Evolutionary conservation across 495 filamentous ascomycete genomes (phyloP), one percentile per base, ranked within the genome.

Genomic region (Filosporella fistucella): DNA sequence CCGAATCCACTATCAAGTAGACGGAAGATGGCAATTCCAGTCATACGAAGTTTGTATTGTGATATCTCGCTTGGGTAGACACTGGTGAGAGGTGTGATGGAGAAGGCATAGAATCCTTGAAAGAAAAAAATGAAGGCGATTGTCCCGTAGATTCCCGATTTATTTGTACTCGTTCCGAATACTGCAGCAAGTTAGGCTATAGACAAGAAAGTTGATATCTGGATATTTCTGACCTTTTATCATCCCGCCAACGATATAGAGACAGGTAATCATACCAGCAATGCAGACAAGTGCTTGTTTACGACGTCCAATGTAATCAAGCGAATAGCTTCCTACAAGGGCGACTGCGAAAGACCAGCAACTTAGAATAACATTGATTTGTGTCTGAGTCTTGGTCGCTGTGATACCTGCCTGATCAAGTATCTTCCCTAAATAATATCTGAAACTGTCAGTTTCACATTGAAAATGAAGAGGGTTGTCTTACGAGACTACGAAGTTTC

Each of bases 281-380:
- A 63, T 55, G n/a, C 60, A 61, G 9, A 66, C 45, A 8, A 69
- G 45, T 1, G 62, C 66, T 16, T 80, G 67, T 2, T 65, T 67
- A 0, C 80, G 74, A 25, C 82, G 78, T 21, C 85, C 80, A 45
- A 86, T 67, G 18, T 75, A 67, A 42, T 90, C 86, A 1, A 79
- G 76, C 52, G 83, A 72, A 45, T 64, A 64, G 4, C 87, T 81
- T 9, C 85, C 86, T 20, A 71, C 59, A 12, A 83, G 64, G 2
- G 85, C 83, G 42, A 75, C 80, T 13, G 81, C 60, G 23, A 87
- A 67, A 23, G 75, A 71, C 12, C 77, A 76, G 56, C 86, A 80
- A 46, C 82, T 66, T 20, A 73, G 72, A 47, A 76, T 77, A 45
- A 77, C 68, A 5, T 64, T 54, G 13, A 58, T 58, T 34, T 55